Conservation (phyloP, 208 protist species). For the Angomonas ambiguus region DNA sequence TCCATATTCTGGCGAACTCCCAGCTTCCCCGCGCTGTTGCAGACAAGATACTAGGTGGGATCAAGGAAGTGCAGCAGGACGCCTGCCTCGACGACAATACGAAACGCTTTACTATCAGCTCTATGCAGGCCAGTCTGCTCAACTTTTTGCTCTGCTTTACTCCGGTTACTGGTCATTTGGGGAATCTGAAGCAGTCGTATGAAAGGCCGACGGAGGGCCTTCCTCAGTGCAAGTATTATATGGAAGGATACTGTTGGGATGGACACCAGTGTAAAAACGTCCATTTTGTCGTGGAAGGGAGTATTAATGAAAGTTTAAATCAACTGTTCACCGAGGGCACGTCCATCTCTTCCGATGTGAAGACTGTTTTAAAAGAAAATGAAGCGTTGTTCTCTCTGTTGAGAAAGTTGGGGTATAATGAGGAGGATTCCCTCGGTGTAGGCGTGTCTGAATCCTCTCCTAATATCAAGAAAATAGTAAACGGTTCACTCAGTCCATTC, state of each 20-base stretch:
- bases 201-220: neutral
- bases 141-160: slow-evolving; percentile 8
- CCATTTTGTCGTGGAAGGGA: neutral
- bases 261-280: slow-evolving; percentile 14
- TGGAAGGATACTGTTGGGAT: slow-evolving; percentile 9
- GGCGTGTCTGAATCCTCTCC: neutral
- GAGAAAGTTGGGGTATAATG: neutral
- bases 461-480: neutral
- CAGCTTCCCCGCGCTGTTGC: slow-evolving; percentile 1
- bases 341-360: neutral
- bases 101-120: neutral
- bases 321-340: neutral
- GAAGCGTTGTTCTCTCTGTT: neutral
- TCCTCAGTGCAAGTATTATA: neutral
- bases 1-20: slow-evolving; percentile 3
- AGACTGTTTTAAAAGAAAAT: neutral
- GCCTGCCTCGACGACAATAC: neutral
- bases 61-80: neutral
- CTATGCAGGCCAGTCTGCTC: neutral
- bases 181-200: neutral
- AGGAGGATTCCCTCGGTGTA: neutral
- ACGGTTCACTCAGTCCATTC: neutral
- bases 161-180: neutral
- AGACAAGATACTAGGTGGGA: neutral
- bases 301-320: neutral